Evolutionary conservation across 2,329 filamentous ascomycete species (phyloP).

Genomic region (Moelleriella libera): DNA sequence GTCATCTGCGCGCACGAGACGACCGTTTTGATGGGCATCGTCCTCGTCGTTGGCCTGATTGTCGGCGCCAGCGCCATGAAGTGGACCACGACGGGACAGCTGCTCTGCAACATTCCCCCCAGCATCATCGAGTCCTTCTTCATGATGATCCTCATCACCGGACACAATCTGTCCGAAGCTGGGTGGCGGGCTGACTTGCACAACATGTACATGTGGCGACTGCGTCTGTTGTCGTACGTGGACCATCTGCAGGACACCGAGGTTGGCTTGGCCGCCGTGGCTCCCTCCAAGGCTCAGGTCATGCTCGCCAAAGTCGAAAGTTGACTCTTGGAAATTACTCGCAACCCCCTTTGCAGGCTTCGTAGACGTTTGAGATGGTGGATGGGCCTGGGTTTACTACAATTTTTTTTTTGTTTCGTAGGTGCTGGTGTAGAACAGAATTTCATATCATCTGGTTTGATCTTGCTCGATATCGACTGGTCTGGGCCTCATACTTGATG

Average conservation of each 20-base stretch:
- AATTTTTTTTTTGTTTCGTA: too few species aligned
- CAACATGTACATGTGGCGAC: slow-evolving; percentile 22
- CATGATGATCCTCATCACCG: slow-evolving; percentile 13
- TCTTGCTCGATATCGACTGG: too few species aligned
- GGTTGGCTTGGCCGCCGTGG: too few species aligned
- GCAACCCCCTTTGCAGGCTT: too few species aligned
- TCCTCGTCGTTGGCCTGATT: slow-evolving; percentile 1
- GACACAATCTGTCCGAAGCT: slow-evolving; percentile 9
- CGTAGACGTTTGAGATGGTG: too few species aligned
- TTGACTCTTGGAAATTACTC: too few species aligned
- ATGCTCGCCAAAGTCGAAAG: too few species aligned
- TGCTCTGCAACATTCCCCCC: slow-evolving; percentile 9
- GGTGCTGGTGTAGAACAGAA: too few species aligned
- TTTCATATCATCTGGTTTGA: too few species aligned
- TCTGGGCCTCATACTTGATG: too few species aligned
- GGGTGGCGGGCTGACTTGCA: slow-evolving; percentile 12
- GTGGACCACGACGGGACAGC: slow-evolving; percentile 9
- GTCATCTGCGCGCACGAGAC: slow-evolving; percentile 1
- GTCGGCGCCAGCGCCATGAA: slow-evolving; percentile 10
- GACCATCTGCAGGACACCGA: slow-evolving; percentile 11
- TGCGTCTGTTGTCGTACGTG: slow-evolving; percentile 23
- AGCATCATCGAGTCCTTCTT: slow-evolving; percentile 9
- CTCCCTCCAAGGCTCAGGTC: too few species aligned
- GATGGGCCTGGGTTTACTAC: too few species aligned
- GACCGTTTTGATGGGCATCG: slow-evolving; percentile 6